Evolutionary conservation across 1,284 basidiomycete genomes (phyloP), one percentile per base, ranked within the genome.

Genomic region (Ustilago bromivora): DNA sequence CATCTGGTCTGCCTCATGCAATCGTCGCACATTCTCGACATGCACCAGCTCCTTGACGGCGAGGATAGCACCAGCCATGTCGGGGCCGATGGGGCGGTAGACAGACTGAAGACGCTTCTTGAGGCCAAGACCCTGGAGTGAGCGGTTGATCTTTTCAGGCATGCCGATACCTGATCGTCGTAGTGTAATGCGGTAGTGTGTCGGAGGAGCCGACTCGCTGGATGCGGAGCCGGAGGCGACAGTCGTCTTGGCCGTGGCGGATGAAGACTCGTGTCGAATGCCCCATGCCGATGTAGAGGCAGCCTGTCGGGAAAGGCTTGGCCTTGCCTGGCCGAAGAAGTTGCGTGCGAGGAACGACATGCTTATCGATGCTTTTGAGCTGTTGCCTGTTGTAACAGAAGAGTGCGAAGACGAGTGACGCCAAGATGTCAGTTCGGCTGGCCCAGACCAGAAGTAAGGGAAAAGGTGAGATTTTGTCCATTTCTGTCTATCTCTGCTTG

Each of bases 101-200:
- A 95, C 93, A 0, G 92, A 94, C 82, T 94, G 92, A 87, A 92
- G 89, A 35, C 94, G 90, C 70, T 92, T 88, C 85, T 92, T 92
- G 60, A 95, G 88, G 0, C 94, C 94, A 1, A 95, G 90, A 0
- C 92, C 90, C 23, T 90, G 89, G 23, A 95, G 89, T 0, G 93
- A 94, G 57, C 89, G 91, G 84, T 93, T 90, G 72, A 91, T 90
- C 80, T 89, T 89, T 65, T 90, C 88, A 0, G 92, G 91, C 36
- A 95, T 90, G 2, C 92, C 91, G 78, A 95, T 94, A 61, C 91
- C 92, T 5, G 93, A 94, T 64, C 94, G 92, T 13, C 90, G 89
- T 17, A 94, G 90, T 28, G 94, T 95, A 78, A 95, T 92, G 88
- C 92, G 92, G 88, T 90, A 95, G 87, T 95, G 92, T 1, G 92